These are phyloP conservation scores for Aspergillus flavus DNA, from an alignment of 2,329 filamentous ascomycete species.

Conservation along the genomic window DNA sequence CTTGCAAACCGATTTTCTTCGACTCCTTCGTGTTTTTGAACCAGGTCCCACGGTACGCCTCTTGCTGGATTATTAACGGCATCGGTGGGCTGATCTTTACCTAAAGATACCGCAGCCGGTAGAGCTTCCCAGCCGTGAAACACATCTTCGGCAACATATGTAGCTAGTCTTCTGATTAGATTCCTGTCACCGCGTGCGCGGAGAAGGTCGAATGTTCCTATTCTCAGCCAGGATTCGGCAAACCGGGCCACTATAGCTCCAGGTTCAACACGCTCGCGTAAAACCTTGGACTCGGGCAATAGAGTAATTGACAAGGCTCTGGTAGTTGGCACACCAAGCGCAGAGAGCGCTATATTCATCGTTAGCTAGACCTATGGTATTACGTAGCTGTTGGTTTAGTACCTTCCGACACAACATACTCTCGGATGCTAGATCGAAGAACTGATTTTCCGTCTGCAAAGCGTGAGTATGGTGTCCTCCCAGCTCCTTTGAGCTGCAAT, in stretches of 20 bases:
- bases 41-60: slow-evolving; percentile 57
- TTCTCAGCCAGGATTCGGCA: slow-evolving; percentile 85
- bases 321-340: slow-evolving; percentile 82
- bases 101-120: slow-evolving; percentile 58
- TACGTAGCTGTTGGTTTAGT: neutral
- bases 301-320: slow-evolving; percentile 81
- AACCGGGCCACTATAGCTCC: slow-evolving; percentile 92
- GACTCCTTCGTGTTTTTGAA: slow-evolving; percentile 68
- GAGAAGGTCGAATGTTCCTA: slow-evolving; percentile 96
- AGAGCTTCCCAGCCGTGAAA: slow-evolving; percentile 86
- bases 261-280: slow-evolving; percentile 80
- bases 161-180: slow-evolving; percentile 72
- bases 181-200: slow-evolving; percentile 77
- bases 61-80: slow-evolving; percentile 50
- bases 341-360: slow-evolving; percentile 62
- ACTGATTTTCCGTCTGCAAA: slow-evolving; percentile 97
- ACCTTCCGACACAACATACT: slow-evolving; percentile 90
- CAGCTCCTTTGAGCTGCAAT: slow-evolving; percentile 91
- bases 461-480: slow-evolving; percentile 88
- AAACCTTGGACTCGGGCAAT: slow-evolving; percentile 70
- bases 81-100: slow-evolving; percentile 42
- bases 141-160: slow-evolving; percentile 85
- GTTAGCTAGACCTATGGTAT: neutral
- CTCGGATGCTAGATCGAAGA: slow-evolving; percentile 85
- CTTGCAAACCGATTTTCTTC: slow-evolving; percentile 85